Evolutionary conservation across 2,329 filamentous ascomycete genomes (phyloP).

Genomic region (Lachnellula cervina): DNA sequence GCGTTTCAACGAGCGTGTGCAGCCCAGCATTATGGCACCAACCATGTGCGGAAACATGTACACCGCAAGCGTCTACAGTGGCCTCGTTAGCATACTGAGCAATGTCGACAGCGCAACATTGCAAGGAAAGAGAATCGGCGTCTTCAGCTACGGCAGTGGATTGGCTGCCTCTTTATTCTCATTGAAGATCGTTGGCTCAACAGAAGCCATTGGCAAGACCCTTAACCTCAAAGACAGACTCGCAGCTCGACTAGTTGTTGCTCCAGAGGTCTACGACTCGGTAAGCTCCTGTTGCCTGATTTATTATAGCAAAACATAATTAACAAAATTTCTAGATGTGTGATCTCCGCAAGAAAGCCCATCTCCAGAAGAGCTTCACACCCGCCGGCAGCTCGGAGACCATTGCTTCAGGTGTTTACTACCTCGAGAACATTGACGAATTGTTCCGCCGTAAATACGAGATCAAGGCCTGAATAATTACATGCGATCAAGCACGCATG

Average conservation of each 20-base stretch:
- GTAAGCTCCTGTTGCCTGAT: constrained; percentile 42
- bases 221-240: constrained; percentile 68
- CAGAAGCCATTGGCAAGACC: constrained; percentile 60
- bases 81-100: constrained; percentile 48
- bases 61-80: constrained; percentile 54
- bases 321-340: constrained; percentile 56
- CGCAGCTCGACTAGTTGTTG: constrained; percentile 58
- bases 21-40: constrained; percentile 67
- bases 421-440: constrained; percentile 74
- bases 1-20: constrained; percentile 73
- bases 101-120: constrained; percentile 52
- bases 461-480: constrained; percentile 57
- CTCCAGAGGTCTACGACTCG: constrained; percentile 68
- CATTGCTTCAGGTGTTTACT: constrained; percentile 66
- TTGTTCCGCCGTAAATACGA: constrained; percentile 80
- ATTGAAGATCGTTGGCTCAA: constrained; percentile 67
- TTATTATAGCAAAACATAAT: constrained; percentile 15
- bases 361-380: constrained; percentile 74
- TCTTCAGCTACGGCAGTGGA: constrained; percentile 70
- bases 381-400: constrained; percentile 65
- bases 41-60: constrained; percentile 69
- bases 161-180: constrained; percentile 64
- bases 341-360: constrained; percentile 74
- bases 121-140: constrained; percentile 49
- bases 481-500: background rate